Evolutionary conservation across 2,329 filamentous ascomycete genomes (phyloP).

Genomic region (Zasmidium angulare): DNA sequence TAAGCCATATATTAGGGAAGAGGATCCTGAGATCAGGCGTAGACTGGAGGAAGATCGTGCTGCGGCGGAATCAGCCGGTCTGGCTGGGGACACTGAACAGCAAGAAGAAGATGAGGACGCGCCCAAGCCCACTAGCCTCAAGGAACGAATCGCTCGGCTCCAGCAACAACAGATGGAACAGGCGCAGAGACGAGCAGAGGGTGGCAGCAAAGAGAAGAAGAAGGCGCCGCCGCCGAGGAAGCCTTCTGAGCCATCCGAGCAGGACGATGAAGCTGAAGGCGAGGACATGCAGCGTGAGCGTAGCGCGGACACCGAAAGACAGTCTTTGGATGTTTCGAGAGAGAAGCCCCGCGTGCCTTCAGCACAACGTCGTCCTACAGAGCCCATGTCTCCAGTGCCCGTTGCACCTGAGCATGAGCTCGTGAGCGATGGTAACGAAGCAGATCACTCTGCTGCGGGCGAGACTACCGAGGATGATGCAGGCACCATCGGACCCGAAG

Average conservation of each 20-base stretch:
- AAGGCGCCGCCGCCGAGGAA: slow-evolving; percentile 59
- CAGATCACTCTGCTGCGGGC: slow-evolving; percentile 63
- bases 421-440: slow-evolving; percentile 63
- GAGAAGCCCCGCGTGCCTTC: slow-evolving; percentile 39
- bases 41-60: slow-evolving; percentile 65
- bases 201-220: slow-evolving; percentile 76
- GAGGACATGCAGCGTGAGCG: slow-evolving; percentile 38
- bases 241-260: slow-evolving; percentile 49
- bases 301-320: slow-evolving; percentile 36
- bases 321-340: slow-evolving; percentile 39
- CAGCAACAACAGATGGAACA: slow-evolving; percentile 94
- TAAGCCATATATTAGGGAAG: slow-evolving; percentile 81
- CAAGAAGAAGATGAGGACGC: slow-evolving; percentile 68
- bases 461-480: slow-evolving; percentile 63
- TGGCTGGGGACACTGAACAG: slow-evolving; percentile 45
- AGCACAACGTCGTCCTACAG: slow-evolving; percentile 36
- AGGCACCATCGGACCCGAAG: slow-evolving; percentile 68
- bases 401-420: slow-evolving; percentile 50
- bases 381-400: slow-evolving; percentile 37
- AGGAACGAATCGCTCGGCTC: slow-evolving; percentile 89
- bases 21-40: slow-evolving; percentile 69
- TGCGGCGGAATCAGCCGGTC: slow-evolving; percentile 67
- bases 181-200: slow-evolving; percentile 76
- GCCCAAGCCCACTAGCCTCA: slow-evolving; percentile 88
- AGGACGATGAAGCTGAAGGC: slow-evolving; percentile 38